Conservation (phyloP, 2,329 filamentous ascomycete genomes). For the Penicillium sp. region DNA sequence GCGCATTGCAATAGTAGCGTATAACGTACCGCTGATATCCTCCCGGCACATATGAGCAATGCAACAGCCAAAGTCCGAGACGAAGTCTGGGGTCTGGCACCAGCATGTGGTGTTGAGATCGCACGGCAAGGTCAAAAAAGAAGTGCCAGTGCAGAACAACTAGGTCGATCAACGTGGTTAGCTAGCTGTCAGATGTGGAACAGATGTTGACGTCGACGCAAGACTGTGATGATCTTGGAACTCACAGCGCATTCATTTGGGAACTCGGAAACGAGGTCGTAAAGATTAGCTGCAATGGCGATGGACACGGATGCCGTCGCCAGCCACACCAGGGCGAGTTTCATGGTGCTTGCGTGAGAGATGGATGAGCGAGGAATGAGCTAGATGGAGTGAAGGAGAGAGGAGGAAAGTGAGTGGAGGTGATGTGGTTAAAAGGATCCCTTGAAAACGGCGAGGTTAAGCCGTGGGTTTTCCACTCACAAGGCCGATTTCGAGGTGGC, state of each 20-base stretch:
- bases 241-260: constrained; percentile 3
- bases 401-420: not conserved
- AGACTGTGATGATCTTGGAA: not conserved
- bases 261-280: not conserved
- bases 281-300: not conserved
- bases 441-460: not conserved
- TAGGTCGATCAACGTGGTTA: not conserved
- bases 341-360: not conserved
- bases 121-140: not conserved
- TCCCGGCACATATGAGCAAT: not conserved
- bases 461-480: not conserved
- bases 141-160: not conserved
- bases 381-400: not conserved
- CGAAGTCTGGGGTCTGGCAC: not conserved
- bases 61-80: not conserved
- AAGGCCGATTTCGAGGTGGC: not conserved
- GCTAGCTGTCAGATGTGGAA: not conserved
- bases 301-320: not conserved
- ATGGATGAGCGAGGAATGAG: not conserved
- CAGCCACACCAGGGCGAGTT: not conserved
- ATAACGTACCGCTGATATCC: not conserved
- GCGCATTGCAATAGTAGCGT: not conserved
- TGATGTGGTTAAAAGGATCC: not conserved
- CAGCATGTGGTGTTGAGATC: not conserved
- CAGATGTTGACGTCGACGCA: not conserved